These are phyloP conservation scores for Tephrocybe sp. DNA, from an alignment of 768 basidiomycete genomes.

Conservation along the genomic window DNA sequence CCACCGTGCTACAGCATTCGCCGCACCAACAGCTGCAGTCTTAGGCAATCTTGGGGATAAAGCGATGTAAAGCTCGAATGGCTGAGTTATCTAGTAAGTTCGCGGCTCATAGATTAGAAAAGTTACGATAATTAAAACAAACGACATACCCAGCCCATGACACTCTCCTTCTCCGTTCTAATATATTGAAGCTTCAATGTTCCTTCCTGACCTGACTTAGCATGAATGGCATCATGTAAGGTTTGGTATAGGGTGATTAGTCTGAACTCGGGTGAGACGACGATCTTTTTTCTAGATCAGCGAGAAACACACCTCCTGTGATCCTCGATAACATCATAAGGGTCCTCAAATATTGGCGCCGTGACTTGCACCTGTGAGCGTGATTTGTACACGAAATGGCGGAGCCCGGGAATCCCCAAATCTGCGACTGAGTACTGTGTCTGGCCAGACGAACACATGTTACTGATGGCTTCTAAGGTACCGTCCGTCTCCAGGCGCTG, in stretches of 20 bases:
- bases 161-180: conserved; percentile 80
- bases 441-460: conserved; percentile 44
- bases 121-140: neutral
- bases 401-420: conserved; percentile 83
- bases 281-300: conserved; percentile 8
- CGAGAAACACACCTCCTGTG: conserved; percentile 51
- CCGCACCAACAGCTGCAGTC: conserved; percentile 82
- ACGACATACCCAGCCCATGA: conserved; percentile 88
- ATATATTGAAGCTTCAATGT: conserved; percentile 87
- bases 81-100: conserved; percentile 80
- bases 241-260: conserved; percentile 86
- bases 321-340: conserved; percentile 66
- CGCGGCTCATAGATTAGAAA: neutral
- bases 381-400: conserved; percentile 96
- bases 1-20: conserved; percentile 89
- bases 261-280: conserved; percentile 36
- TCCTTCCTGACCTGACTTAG: conserved; percentile 79
- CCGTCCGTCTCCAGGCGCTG: conserved; percentile 71
- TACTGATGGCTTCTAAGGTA: conserved; percentile 48
- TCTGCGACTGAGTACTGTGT: conserved; percentile 72
- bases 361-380: conserved; percentile 89
- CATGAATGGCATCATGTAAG: conserved; percentile 87
- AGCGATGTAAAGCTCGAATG: conserved; percentile 88
- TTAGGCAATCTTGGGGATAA: conserved; percentile 85
- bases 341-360: conserved; percentile 80